Base-by-base conservation (phyloP, 768 basidiomycete genomes). In the Russula emetica region DNA sequence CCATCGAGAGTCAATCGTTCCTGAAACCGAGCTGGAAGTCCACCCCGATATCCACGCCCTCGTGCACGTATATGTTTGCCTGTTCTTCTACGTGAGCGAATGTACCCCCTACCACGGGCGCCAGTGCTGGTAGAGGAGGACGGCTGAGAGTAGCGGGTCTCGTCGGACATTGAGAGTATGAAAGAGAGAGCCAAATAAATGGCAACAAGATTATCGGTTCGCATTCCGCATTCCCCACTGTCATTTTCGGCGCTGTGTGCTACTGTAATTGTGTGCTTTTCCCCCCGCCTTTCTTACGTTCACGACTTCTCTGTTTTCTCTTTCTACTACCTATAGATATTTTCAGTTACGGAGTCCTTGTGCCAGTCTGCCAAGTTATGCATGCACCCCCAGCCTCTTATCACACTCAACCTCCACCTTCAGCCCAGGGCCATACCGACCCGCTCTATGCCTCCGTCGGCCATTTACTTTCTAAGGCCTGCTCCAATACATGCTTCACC, bases 61-160 rank as follows among this genome's bases (percentile, higher is more conserved):
- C 85, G 76, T 13, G 89, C 86, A 30, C 88, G 83, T 22, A 90
- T 78, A 70, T 86, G 87, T 74, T 90, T 91, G 0, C 88, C 88
- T 3, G 84, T 75, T 2, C 87, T 87, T 1, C 88, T 88, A 58
- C 87, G 80, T 57, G 85, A 83, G 69, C 80, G 82, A 28, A 83
- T 79, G 62, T 83, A 74, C 0, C 83, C 83, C 3, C 83, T 79
- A 10, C 73, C 69, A 34, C 60, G 66, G 28, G 40, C 36, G 10
- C 44, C 42, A 13, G 45, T 36, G 36, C 44, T 44, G 9, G 20
- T 30, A 7, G 44, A n/a, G 9, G 64, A n/a, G 5, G 57, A 61
- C 3, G 63, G 5, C 5, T 55, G 30, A 24, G 55, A 42, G 50
- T 42, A 4, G 24, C 38, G 54, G 18, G 34, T 8, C 10, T 40